phyloP scores from a whole-genome alignment of 768 basidiomycete species.

The Mrakia hoshinonis region DNA sequence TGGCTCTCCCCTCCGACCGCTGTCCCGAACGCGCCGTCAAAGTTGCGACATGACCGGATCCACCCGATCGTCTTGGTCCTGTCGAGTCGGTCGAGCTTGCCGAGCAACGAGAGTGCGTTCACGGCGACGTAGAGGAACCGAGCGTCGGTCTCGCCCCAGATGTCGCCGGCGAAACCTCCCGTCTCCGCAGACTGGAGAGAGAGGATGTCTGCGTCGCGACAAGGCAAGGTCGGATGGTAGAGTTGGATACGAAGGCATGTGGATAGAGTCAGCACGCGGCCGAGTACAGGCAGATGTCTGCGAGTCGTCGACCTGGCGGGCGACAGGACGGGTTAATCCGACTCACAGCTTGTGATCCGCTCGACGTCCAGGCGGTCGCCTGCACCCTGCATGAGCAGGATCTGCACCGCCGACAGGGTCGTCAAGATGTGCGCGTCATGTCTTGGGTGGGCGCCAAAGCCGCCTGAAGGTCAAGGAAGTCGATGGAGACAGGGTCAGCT shows the following conservation, averaged over 20 bases:
- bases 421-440: slow-evolving; percentile 85
- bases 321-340: neutral
- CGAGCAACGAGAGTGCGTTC: slow-evolving; percentile 69
- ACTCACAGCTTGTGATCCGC: slow-evolving; percentile 65
- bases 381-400: slow-evolving; percentile 75
- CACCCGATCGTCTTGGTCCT: slow-evolving; percentile 59
- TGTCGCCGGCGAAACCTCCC: slow-evolving; percentile 82
- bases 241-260: neutral
- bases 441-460: slow-evolving; percentile 80
- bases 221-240: neutral
- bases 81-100: slow-evolving; percentile 61
- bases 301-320: slow-evolving; percentile 1
- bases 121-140: slow-evolving; percentile 86
- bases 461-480: slow-evolving; percentile 50
- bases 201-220: slow-evolving; percentile 55
- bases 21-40: slow-evolving; percentile 90
- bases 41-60: slow-evolving; percentile 72
- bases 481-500: neutral
- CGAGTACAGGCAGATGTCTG: neutral
- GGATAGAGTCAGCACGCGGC: slow-evolving; percentile 11
- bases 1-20: slow-evolving; percentile 83
- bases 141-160: slow-evolving; percentile 85
- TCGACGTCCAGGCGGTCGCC: slow-evolving; percentile 61
- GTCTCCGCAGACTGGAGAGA: slow-evolving; percentile 68
- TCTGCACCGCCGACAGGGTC: slow-evolving; percentile 86